Evolutionary conservation across 306 rosid species (phyloP), one percentile per base, ranked within the genome.

Genomic region (Boehmeria nivea): DNA sequence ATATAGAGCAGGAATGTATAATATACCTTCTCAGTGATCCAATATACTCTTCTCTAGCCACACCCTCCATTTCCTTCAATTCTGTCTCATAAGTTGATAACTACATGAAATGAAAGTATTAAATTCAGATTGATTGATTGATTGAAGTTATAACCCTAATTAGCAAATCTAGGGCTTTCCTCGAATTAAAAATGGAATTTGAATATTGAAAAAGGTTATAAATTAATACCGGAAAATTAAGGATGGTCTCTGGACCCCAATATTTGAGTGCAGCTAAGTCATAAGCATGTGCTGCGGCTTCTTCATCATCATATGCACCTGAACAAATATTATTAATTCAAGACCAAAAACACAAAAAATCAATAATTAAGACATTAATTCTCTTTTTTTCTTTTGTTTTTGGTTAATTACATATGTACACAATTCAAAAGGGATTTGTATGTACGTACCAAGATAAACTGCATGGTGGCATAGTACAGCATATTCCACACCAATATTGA

Each of bases 221-320:
- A 53, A n/a, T 2, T 31, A 18, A 8, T 84, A 91, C 99, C 20
- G 94, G 93, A 39, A 87, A 87, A 72, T 91, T 91, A 66, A 91
- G 93, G 54, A 78, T 74, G 36, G 96, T 81, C 28, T 77, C 82
- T 46, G 70, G 91, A 63, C 99, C 99, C 99, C 99, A 91, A 51
- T 91, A 87, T 81, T 91, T 91, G 75, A 91, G 78, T 77, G 98
- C 98, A 43, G 98, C 98, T 80, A 84, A 83, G 72, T 91, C 99
- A 83, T 91, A 91, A 18, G 99, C 95, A 82, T 75, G 99, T 78
- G 95, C 99, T 22, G 99, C 99, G 0, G 93, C 84, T 67, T 80
- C 93, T 75, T 91, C 99, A 55, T 84, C 85, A 54, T 82, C 96
- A 73, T 91, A 87, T 9, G 99, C 99, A 4, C 99, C 99, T 91